Evolutionary conservation across 225 moss, liverwort and hornwort genomes (phyloP), one percentile per base, ranked within the genome.

Genomic region (Thuidium tamariscinum): DNA sequence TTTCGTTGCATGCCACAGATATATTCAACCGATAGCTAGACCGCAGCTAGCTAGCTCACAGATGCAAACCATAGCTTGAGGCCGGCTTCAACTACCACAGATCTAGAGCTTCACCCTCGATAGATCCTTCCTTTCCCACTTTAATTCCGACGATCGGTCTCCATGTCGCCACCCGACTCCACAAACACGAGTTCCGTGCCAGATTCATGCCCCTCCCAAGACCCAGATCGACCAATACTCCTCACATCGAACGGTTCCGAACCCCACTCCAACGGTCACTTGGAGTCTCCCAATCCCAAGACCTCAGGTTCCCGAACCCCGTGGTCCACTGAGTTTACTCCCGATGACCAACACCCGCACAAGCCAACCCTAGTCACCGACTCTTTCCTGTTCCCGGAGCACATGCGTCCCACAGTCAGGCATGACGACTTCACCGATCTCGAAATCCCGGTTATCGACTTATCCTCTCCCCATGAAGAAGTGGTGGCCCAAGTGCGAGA

Each of bases 381-480:
- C 18, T 30, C 32, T 5, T 93, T 89, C 81, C 66, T 89, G 39
- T 30, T 89, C 10, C 93, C 93, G 0, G 85, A 90, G 54, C 72
- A 93, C 86, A 39, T 68, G 75, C 91, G 92, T 5, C 90, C 93
- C 61, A 83, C 87, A 10, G 86, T 93, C 74, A 61, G 84, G 30
- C 90, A 93, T 77, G 92, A 93, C 79, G 93, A 92, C 1, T 92
- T 80, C 86, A 70, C 87, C 3, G 0, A 70, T 25, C 7, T 89
- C 80, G 90, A 92, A 88, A 80, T 93, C 80, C 93, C 93, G 57
- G 89, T 92, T 4, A 89, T 93, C 84, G 93, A 93, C 80, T 16
- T 93, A 12, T 46, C 88, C 16, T 44, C 34, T 15, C 37, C 27
- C 29, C 16, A 10, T 2, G 85, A 67, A 55, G 78, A 78, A n/a